A percentile compares a stretch with the other conserved stretches of the same genome.
These are phyloP conservation scores for Xenoacremonium recifei DNA, from an alignment of 2,329 filamentous ascomycete species.

Conservation along the genomic window DNA sequence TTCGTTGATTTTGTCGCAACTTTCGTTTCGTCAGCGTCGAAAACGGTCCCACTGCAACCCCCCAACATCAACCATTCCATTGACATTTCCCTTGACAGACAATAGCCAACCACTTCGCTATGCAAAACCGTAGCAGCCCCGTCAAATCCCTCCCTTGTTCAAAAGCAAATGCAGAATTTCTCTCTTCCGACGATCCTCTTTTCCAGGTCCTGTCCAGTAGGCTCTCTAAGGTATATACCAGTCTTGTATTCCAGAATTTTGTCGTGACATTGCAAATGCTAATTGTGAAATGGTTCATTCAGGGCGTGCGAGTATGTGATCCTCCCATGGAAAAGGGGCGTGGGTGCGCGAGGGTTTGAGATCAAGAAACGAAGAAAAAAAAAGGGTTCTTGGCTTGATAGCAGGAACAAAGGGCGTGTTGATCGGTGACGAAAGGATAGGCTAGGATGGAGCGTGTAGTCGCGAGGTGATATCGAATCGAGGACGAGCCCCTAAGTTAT, in stretches of 20 bases:
- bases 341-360: too few relatives aligned
- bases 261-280: constrained; percentile 63
- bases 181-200: constrained; percentile 70
- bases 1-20: constrained; percentile 80
- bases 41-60: constrained; percentile 3
- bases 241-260: constrained; percentile 58
- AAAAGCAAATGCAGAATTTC: constrained; percentile 65
- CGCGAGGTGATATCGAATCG: too few relatives aligned
- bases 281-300: constrained; percentile 74
- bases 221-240: too few relatives aligned
- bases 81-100: constrained; percentile 31
- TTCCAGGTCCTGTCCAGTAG: too few relatives aligned
- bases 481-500: too few relatives aligned
- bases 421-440: too few relatives aligned
- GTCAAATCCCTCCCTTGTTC: constrained; percentile 70
- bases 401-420: too few relatives aligned
- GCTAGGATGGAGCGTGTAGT: too few relatives aligned
- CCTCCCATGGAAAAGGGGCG: too few relatives aligned
- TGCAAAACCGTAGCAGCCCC: constrained; percentile 63
- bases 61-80: background rate
- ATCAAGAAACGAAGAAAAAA: too few relatives aligned
- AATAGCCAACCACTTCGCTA: constrained; percentile 72
- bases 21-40: constrained; percentile 29
- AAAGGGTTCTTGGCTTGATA: too few relatives aligned
- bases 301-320: too few relatives aligned